Conservation (phyloP, 805 yeast species). For the Saturnispora quitensis region DNA sequence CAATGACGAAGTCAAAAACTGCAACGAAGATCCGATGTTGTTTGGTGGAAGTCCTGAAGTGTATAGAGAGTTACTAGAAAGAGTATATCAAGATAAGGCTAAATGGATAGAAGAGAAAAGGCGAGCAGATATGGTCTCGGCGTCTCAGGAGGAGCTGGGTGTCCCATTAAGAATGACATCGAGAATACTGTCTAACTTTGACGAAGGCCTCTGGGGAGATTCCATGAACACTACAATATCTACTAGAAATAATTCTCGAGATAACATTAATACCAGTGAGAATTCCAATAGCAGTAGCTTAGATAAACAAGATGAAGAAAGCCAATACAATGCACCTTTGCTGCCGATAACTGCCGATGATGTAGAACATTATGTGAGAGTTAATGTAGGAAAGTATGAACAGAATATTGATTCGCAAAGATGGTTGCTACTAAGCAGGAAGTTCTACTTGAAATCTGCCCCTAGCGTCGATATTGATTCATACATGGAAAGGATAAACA, state of each 20-base stretch:
- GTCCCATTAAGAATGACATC: conserved; percentile 22
- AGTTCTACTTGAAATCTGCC: conserved; percentile 25
- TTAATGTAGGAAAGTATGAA: conserved; percentile 11
- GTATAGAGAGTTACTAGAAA: conserved; percentile 5
- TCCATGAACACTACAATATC: background rate
- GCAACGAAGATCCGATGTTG: background rate
- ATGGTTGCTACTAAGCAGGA: conserved; percentile 15
- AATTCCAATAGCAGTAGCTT: background rate
- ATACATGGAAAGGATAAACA: conserved; percentile 27
- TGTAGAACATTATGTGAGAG: conserved; percentile 3
- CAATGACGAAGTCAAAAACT: background rate
- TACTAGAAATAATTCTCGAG: background rate
- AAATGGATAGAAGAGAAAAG: conserved; percentile 1
- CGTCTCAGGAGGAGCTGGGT: conserved; percentile 23
- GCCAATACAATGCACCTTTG: background rate
- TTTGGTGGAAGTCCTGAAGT: conserved; percentile 1
- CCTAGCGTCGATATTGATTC: conserved; percentile 23
- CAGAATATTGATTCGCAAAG: conserved; percentile 5
- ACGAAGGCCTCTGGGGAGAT: conserved; percentile 10
- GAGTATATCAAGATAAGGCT: background rate
- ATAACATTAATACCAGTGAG: background rate
- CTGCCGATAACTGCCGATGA: conserved; percentile 7
- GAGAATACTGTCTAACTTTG: conserved; percentile 24
- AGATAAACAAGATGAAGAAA: background rate
- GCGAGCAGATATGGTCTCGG: conserved; percentile 10